Evolutionary conservation across 164 flowering plant genomes (phyloP), one percentile per base, ranked within the genome.

Genomic region (Cinnamomum micranthum): DNA sequence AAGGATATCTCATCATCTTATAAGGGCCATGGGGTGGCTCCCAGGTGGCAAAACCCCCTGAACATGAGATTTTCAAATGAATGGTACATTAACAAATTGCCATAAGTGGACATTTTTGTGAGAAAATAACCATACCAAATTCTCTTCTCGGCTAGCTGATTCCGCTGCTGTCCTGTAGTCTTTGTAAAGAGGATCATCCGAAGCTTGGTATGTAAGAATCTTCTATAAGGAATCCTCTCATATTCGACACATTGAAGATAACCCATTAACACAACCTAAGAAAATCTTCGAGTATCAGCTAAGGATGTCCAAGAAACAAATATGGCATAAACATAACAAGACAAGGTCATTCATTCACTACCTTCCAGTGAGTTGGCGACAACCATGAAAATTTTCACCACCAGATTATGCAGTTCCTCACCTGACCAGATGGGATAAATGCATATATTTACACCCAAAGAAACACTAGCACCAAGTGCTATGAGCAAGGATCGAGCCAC

Each of bases 1-100:
- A 95, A 19, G 97, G 99, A 86, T 95, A 92, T 6, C 75, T 81
- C 35, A 87, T 80, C 75, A 68, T 79, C 80, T 78, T 88, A 75
- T 88, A 95, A 74, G 82, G 95, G 25, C 99, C 97, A 77, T 95
- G 99, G 24, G 98, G 97, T 27, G 98, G 99, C 78, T 95, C 99
- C 96, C 97, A 95, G 41, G 81, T 73, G 1, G 98, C 97, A 83
- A 92, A 95, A 22, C 82, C 87, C 69, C 10, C 97, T 94, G 90
- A 72, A 77, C 12, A 77, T 52, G 76, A 15, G 2, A 28, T 69
- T 59, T 71, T 69, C 11, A 68, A 52, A 4, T n/a, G 27, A 74
- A 4, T 12, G 17, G 17, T 63, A 31, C 60, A 31, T 66, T 66
- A 66, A 27, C 22, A 66, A 66, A 63, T 9, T 66, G 20, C 15